Evolutionary conservation across 75 land plant species (phyloP), one percentile per base, ranked within the genome.

Genomic region (Cryptomeria japonica): DNA sequence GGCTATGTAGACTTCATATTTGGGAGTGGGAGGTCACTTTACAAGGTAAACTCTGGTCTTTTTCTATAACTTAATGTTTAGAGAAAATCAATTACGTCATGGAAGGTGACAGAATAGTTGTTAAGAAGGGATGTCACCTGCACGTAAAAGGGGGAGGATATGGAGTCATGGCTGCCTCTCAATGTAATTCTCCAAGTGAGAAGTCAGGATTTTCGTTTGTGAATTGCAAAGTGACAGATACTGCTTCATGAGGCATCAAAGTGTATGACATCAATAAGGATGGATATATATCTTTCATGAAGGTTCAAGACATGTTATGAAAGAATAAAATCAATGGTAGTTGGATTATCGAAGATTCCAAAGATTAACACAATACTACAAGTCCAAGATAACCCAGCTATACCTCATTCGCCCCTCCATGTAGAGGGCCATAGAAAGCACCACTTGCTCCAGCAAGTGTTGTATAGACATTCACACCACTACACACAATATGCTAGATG

Each of bases 371-470:
- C 86, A 46, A 31, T 32, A 80, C n/a, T 4, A 16, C 41, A 85
- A 14, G 56, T 28, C 41, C 58, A 83, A 37, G 64, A 76, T n/a
- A 85, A 34, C 36, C 28, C 22, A 9, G 80, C 31, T 5, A 39
- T 92, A 97, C 99, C 99, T 98, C 99, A 93, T 98, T 98, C 38
- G 99, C 99, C 46, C 99, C 99, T 89, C 99, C 99, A 93, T 98
- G 99, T 79, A 98, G 94, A 51, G 99, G 99, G 42, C 99, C 99
- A 90, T 98, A 98, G 61, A 98, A 83, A 53, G 99, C 99, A n/a
- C 99, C 99, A 89, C 97, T 97, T 79, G 99, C 99, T 86, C 99
- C 99, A 89, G 99, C 95, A 91, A 98, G 91, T 49, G 99, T 99
- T 41, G 99, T 97, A 88, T 93, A 98, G 19, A 98, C 99, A 97